Evolutionary conservation across 495 filamentous ascomycete species (phyloP), one percentile per base, ranked within the genome.

Genomic region (Cladorrhinum samala): DNA sequence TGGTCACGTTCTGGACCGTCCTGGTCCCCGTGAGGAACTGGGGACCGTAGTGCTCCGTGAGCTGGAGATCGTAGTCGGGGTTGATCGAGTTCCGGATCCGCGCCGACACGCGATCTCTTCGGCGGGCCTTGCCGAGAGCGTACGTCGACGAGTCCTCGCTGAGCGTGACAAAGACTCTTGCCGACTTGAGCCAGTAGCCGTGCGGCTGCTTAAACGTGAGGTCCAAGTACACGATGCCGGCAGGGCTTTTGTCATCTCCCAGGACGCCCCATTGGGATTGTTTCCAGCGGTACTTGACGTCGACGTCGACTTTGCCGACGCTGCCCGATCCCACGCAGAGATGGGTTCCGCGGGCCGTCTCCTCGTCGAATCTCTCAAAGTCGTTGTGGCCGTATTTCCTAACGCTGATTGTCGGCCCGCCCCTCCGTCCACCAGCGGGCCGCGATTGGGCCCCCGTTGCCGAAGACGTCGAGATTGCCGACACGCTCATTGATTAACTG

Each of bases 301-400:
- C 48, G 13, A 50, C n/a, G 6, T 50, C 30, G 18, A 50, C 48
- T 20, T 50, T 39, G n/a, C 48, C 48, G 19, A 50, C 38, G 30
- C 36, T 38, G 25, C 21, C 27, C 8, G 47, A 50, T 16, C 47
- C 47, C 47, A 50, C 47, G 27, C 30, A 38, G 17, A 50, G 25
- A 21, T 50, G 30, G 14, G 47, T 33, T 16, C 47, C 47, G 2
- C 47, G 27, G 1, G 47, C 47, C 27, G 16, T 37, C 17, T 50
- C 47, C 20, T 37, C 47, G 27, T 50, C 47, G 19, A 50, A 50
- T 21, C 36, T 50, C 30, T 50, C 47, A 38, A 50, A 50, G 16
- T 50, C 47, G 20, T 50, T 50, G 3, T 38, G 36, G 25, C 47
- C 47, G 20, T 37, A 50, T 39, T 27, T 36, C 1, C 45, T 9